Conservation (phyloP, 108 stramenopile genomes). For the Discostella stelligeroides region DNA sequence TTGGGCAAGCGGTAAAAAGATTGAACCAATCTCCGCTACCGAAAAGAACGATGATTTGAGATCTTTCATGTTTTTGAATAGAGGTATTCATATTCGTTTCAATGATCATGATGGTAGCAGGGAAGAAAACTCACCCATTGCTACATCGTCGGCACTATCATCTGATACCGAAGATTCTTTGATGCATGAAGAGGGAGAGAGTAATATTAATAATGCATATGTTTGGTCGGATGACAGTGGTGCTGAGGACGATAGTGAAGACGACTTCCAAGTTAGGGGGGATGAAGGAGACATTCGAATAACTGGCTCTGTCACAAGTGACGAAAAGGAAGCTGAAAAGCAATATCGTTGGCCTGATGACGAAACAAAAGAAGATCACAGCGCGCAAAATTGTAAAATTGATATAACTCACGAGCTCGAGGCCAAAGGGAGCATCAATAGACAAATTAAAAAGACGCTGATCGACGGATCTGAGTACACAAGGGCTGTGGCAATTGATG, state of each 20-base stretch:
- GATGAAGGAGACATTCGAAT: too few species aligned
- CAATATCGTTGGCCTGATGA: constrained; percentile 17
- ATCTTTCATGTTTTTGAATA: constrained; percentile 48
- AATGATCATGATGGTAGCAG: constrained; percentile 9
- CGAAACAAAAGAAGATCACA: constrained; percentile 11
- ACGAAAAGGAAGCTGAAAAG: not conserved
- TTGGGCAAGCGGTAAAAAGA: constrained; percentile 15
- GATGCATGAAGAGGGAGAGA: not conserved
- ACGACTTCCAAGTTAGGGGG: too few species aligned
- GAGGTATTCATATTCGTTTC: constrained; percentile 72
- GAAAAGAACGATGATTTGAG: constrained; percentile 13
- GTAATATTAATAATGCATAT: constrained; percentile 16
- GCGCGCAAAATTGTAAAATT: constrained; percentile 9
- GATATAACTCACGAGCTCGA: constrained; percentile 4
- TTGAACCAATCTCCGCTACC: not conserved
- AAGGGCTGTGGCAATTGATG: constrained; percentile 33
- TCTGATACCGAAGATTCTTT: constrained; percentile 28
- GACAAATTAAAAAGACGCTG: constrained; percentile 10
- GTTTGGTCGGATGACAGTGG: constrained; percentile 48
- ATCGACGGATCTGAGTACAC: constrained; percentile 19
- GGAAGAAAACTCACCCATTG: not conserved
- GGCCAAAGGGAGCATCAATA: constrained; percentile 3
- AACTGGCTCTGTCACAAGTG: not conserved
- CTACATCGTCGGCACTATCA: constrained; percentile 8
- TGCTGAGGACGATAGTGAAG: constrained; percentile 13